A percentile compares a stretch with the other conserved stretches of the same genome.
Evolutionary conservation across 148 eudicot genomes (phyloP).

Genomic region (Rhododendron williamsianum): DNA sequence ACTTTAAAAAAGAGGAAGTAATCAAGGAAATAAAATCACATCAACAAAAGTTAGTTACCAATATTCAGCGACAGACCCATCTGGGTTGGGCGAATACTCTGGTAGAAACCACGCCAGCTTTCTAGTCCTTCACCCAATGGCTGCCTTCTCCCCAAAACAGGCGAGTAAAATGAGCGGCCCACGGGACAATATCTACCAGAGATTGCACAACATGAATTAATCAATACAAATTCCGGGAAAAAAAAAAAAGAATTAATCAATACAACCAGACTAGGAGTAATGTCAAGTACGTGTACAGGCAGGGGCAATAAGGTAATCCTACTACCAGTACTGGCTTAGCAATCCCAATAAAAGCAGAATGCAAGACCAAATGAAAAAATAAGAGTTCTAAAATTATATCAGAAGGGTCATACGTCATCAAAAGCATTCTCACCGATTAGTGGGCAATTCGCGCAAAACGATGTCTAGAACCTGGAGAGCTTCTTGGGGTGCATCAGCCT

Average conservation of each 20-base stretch:
- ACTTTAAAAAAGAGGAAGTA: background rate
- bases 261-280: background rate
- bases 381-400: background rate
- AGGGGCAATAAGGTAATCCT: background rate
- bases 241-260: background rate
- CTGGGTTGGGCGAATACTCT: slow-evolving; percentile 83
- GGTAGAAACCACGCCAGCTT: slow-evolving; percentile 88
- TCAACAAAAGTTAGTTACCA: slow-evolving; percentile 22
- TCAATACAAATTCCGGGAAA: background rate
- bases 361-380: background rate
- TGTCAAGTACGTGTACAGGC: background rate
- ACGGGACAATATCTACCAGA: slow-evolving; percentile 49
- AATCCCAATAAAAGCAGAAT: background rate
- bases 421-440: slow-evolving; percentile 33
- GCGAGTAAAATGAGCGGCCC: slow-evolving; percentile 71
- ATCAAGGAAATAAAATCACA: background rate
- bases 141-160: slow-evolving; percentile 52
- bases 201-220: background rate
- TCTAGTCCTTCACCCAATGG: slow-evolving; percentile 71
- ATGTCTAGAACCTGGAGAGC: slow-evolving; percentile 77
- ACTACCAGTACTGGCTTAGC: background rate
- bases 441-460: slow-evolving; percentile 68
- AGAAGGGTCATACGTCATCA: background rate
- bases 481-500: slow-evolving; percentile 78
- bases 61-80: slow-evolving; percentile 85